A percentile compares a stretch with the other conserved stretches of the same genome.
phyloP scores from a whole-genome alignment of 2,329 filamentous ascomycete genomes.

The Aotearoamyces nothofagi region DNA sequence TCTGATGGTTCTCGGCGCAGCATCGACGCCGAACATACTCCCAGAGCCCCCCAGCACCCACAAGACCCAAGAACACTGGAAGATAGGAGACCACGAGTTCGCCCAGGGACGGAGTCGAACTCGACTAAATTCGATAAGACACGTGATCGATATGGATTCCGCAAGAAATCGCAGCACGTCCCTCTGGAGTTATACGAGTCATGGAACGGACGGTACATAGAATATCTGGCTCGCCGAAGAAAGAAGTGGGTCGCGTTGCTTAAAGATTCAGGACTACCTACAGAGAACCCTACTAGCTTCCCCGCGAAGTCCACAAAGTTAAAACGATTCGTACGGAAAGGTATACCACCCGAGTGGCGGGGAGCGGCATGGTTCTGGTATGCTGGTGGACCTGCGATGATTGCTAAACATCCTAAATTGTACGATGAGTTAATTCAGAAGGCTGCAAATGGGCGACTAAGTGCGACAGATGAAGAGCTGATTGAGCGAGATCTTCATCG shows the following conservation, averaged over 20 bases:
- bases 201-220: slow-evolving; percentile 64
- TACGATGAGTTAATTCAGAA: slow-evolving; percentile 53
- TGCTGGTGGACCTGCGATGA: slow-evolving; percentile 67
- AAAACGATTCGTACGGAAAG: slow-evolving; percentile 83
- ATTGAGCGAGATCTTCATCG: slow-evolving; percentile 90
- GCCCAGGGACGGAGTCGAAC: slow-evolving; percentile 4
- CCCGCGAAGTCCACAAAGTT: slow-evolving; percentile 69
- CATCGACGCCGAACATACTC: too few relatives aligned
- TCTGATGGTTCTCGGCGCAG: not conserved
- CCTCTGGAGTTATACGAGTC: slow-evolving; percentile 62
- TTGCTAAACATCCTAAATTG: slow-evolving; percentile 60
- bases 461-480: slow-evolving; percentile 64
- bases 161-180: slow-evolving; percentile 71
- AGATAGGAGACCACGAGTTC: not conserved
- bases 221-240: slow-evolving; percentile 58
- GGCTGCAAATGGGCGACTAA: slow-evolving; percentile 47
- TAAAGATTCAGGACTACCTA: slow-evolving; percentile 60
- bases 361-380: slow-evolving; percentile 98
- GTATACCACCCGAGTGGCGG: slow-evolving; percentile 84
- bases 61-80: not conserved
- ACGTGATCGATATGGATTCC: slow-evolving; percentile 83
- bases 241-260: slow-evolving; percentile 74
- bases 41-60: slow-evolving; percentile 26
- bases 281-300: slow-evolving; percentile 58
- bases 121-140: slow-evolving; percentile 10